These are phyloP conservation scores for Acacia confusa DNA, from an alignment of 306 rosid genomes.

Conservation along the genomic window DNA sequence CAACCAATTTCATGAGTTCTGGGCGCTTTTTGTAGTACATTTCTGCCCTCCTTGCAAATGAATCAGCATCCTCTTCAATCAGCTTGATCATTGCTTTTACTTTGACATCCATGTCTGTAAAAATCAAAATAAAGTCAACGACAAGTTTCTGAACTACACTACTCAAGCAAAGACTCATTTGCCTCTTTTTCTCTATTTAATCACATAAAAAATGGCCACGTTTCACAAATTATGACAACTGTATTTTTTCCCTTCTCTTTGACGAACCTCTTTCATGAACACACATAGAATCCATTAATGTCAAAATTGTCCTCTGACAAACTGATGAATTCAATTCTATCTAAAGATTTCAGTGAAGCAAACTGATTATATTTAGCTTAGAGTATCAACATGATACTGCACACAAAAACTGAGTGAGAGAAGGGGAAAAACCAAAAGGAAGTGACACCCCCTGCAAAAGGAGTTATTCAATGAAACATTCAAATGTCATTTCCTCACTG, in stretches of 20 bases:
- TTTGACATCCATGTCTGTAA: constrained; percentile 93
- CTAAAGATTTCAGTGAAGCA: constrained; percentile 15
- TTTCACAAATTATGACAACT: constrained; percentile 18
- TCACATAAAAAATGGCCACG: neutral
- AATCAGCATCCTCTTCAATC: constrained; percentile 99
- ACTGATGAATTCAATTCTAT: neutral
- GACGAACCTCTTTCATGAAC: constrained; percentile 1
- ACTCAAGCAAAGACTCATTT: neutral
- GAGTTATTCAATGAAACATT: neutral
- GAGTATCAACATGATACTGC: neutral
- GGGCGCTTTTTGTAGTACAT: constrained; percentile 99
- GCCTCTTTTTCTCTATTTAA: neutral
- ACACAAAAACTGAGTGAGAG: neutral
- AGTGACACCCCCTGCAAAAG: neutral
- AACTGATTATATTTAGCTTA: neutral
- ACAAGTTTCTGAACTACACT: neutral
- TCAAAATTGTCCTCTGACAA: neutral
- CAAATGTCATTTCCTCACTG: neutral
- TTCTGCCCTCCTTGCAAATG: constrained; percentile 99
- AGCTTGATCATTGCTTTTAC: constrained; percentile 98
- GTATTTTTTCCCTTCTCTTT: neutral
- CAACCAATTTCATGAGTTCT: constrained; percentile 93
- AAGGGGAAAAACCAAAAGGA: neutral
- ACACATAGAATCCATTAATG: neutral
- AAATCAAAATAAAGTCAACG: constrained; percentile 27